Base-by-base conservation (phyloP, 2,329 filamentous ascomycete species). In the Arthrobotrys entomopaga region DNA sequence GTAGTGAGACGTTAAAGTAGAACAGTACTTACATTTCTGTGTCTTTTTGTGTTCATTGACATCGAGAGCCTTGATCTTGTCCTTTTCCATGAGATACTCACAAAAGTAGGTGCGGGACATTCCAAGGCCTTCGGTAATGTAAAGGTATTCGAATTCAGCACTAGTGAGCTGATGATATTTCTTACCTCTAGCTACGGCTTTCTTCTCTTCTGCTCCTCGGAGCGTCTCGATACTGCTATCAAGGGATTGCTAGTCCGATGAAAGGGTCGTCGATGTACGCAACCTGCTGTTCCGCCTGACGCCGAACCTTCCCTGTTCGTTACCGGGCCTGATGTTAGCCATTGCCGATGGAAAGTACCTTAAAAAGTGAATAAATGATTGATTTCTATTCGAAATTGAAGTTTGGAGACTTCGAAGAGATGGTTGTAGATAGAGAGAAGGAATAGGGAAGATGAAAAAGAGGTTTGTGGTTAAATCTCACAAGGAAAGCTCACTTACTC, bases 61-160 rank as follows among this genome's bases (percentile, higher is more conserved):
- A 13, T 56, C 64, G 11, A 73, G 20, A 2, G 69, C 61, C 11
- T 7, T n/a, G 22, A 73, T 43, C 10, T 58, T 65, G 24, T 49
- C 59, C 40, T 56, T 65, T 15, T 60, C 67, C 8, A 59, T 26
- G 4, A 65, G 54, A 43, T 65, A 72, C 24, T 72, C 60, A 5
- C 40, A 43, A 26, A 72, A 72, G 10, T 53, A 58, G 8, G 16
- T 19, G 1, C 67, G 46, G 10, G 29, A 53, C 60, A 72, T 72
- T 15, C 67, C 67, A 7, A 8, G 22, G 3, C 67, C 67, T 22
- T 72, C 67, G 1, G 54, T 65, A 7, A 40, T 16, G 24, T 65
- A 72, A 5, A 58, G 29, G 6, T 26, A 38, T 26, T 72, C 67
- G 16, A 72, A 56, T 20, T 54, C 38, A 46, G 42, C 16, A 3